Evolutionary conservation across 1,284 basidiomycete species (phyloP), one percentile per base, ranked within the genome.

Genomic region (Boletus mariae): DNA sequence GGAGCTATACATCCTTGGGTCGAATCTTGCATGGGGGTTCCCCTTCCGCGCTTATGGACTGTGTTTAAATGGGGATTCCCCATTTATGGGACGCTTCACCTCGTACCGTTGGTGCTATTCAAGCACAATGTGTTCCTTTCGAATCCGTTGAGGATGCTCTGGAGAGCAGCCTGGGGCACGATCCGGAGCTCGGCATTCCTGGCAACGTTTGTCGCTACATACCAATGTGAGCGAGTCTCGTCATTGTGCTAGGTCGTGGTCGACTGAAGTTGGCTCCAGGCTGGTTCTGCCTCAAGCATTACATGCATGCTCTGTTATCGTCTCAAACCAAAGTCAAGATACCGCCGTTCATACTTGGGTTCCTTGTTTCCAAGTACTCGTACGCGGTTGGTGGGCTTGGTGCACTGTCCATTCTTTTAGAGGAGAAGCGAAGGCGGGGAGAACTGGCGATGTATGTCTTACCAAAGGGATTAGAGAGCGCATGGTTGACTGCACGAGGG

Each of bases 401-500:
- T 9, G 92, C 89, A 15, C 63, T 95, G 3, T 82, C 91, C 12
- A 75, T 98, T 38, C 85, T 98, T 52, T 80, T 96, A 4, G 96
- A 99, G 66, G 93, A 94, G 65, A 87, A 84, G 69, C 75, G 84
- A 48, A 76, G 93, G 13, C 78, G 92, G 12, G 84, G 83, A 3
- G 93, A 96, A 71, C 73, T 96, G 58, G 93, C 95, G 28, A 95
- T 97, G 87, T 99, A 96, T 69, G 93, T 94, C 4, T 73, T 98
- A 38, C 95, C 95, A n/a, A 92, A 94, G 70, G 91, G 84, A 0
- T 70, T 96, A 43, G 93, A 96, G 73, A 90, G 89, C 52, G 83
- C 84, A 11, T 98, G 95, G 94, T 79, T 85, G 1, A 82, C 87
- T 60, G 83, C 87, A 13, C 71, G 91, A 41, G 86, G 87, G 15